These are phyloP conservation scores for Dichomitus squalens DNA, from an alignment of 1,284 basidiomycete species.

Conservation along the genomic window DNA sequence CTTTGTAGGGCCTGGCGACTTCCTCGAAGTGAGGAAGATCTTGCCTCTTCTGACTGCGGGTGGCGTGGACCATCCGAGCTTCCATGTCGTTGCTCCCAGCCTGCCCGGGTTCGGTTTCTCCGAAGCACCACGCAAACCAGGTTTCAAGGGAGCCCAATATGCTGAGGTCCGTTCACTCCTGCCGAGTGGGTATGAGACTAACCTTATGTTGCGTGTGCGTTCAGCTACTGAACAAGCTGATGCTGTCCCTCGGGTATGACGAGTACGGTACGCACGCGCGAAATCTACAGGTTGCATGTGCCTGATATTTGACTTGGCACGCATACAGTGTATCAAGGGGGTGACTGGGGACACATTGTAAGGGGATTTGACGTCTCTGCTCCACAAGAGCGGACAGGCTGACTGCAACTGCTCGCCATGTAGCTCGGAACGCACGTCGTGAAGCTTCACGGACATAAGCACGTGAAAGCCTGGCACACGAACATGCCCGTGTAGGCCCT, in stretches of 20 bases:
- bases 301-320: neutral
- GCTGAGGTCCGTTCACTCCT: constrained; percentile 8
- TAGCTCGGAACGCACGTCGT: constrained; percentile 31
- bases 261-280: constrained; percentile 22
- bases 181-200: neutral
- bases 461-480: constrained; percentile 27
- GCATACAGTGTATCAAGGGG: constrained; percentile 2
- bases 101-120: constrained; percentile 46
- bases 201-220: neutral
- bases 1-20: constrained; percentile 45
- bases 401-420: constrained; percentile 30
- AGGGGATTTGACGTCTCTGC: neutral
- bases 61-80: constrained; percentile 34
- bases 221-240: constrained; percentile 18
- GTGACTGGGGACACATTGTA: constrained; percentile 5
- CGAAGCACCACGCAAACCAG: constrained; percentile 34
- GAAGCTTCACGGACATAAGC: constrained; percentile 15
- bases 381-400: neutral
- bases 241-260: constrained; percentile 27
- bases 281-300: neutral
- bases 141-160: constrained; percentile 28
- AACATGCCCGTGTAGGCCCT: constrained; percentile 11
- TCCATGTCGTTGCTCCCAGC: constrained; percentile 47
- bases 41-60: constrained; percentile 27
- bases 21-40: constrained; percentile 41